Base-by-base conservation (phyloP, 805 yeast genomes). In the Candida awuae region DNA sequence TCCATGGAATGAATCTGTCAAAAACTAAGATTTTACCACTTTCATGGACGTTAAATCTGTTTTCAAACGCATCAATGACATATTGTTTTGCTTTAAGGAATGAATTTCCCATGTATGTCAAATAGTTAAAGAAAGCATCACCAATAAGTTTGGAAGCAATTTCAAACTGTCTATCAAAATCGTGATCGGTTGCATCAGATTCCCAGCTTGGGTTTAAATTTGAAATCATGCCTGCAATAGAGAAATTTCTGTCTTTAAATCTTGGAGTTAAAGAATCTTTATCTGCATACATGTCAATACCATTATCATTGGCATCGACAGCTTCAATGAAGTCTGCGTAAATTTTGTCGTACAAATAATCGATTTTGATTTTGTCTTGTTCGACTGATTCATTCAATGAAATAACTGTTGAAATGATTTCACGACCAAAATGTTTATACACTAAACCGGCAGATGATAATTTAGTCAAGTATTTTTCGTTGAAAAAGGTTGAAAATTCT, bases 231-330 rank as follows among this genome's bases (percentile, higher is more conserved):
- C 87, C 70, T 8, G 95, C 90, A 38, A 92, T 69, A 14, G 85
- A 71, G 59, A 86, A 80, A 50, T 78, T 76, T 49, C 73, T 72
- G 53, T 82, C 87, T 48, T 73, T 72, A 67, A 85, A 92, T 45
- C 67, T 71, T 34, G 84, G 79, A 46, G 67, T 66, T 25, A 70
- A 66, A 20, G 70, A 73, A 34, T 70, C 73, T 33, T 52, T 55
- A 19, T 66, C 67, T 5, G 71, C 73, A 53, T 77, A 84, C 51
- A 83, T 80, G 56, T 72, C 71, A 46, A 90, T 75, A 54, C 98
- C 98, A 55, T 92, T 92, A 60, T 92, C 98, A 55, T 88, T 85
- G 41, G 97, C 98, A 62, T 88, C 98, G 25, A 92, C 70, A 8
- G 95, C 79, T 62, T 92, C 97, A 43, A 92, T 67, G 53, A 92